Evolutionary conservation across 805 yeast genomes (phyloP), one percentile per base, ranked within the genome.

Genomic region (Ogataea philodendri): DNA sequence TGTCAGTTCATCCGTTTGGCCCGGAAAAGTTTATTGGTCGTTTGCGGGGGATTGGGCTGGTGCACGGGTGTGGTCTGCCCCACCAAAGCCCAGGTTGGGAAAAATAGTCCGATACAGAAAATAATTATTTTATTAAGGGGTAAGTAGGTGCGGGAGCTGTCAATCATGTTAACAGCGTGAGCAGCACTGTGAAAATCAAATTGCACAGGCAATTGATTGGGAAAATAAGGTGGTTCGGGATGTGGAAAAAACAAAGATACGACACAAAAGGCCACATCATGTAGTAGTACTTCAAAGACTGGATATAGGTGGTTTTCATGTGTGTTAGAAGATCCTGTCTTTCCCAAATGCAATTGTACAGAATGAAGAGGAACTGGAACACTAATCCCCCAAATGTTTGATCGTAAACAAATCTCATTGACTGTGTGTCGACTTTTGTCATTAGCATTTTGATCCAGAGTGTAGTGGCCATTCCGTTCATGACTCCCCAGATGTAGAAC

Each of bases 251-350:
- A 41, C 73, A 65, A 24, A 69, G 42, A 7, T 70, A 56, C 9
- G 81, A 74, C 35, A 76, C 70, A 26, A 72, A 57, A 3, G 85
- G 84, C 82, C 84, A 79, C 33, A 69, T 66, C 50, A 74, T 57
- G 49, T 72, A 76, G 22, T 79, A 70, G 37, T 70, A 67, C 37
- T 69, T 70, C 41, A 79, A 54, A 7, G 78, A 65, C 28, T 66
- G 70, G 35, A 73, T 38, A 44, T 66, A 76, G 7, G 70, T 58
- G 7, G 63, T 44, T 39, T 60, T 59, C 15, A 66, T 40, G 11
- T 52, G 67, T 30, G 51, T 47, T 41, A 22, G 37, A 11, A 52
- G 55, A 33, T 55, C 69, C 32, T 54, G 62, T 22, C 67, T 62
- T 39, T 79, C 84, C 84, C 85, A 79, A 8, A 74, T 45, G 26